Base-by-base conservation (phyloP, 2,329 filamentous ascomycete genomes). In the Tolypocladium ovalisporum region DNA sequence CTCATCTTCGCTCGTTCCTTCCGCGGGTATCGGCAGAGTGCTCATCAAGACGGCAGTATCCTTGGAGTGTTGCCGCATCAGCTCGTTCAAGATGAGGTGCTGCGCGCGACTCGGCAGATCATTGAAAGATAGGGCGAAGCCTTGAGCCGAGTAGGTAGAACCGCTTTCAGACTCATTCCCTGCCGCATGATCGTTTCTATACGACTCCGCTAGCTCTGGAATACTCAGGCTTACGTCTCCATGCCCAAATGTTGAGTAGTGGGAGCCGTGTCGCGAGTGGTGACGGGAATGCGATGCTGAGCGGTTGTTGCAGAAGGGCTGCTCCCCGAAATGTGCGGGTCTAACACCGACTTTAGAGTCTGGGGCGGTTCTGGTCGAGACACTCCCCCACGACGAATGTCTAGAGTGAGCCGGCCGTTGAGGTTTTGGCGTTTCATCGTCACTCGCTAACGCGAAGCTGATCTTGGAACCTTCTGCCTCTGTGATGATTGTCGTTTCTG, bases 71-170 rank as follows among this genome's bases (percentile, higher is more conserved):
- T 79, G 78, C 3, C 80, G 77, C 75, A 96, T 91, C 62, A 95
- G 74, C 69, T 96, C 90, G 68, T 96, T 96, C 19, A 96, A 73
- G 34, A 96, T 92, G 39, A 95, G 73, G 70, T 96, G 89, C 68
- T 95, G 90, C 2, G 90, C 90, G 19, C 89, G 84, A 64, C 87
- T 89, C 0, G 90, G 90, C 4, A 96, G 75, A 66, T 95, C 89
- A 64, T 96, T 95, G 76, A 96, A 96, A 2, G 85, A 90, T 2
- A 95, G 75, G 0, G 89, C 81, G 4, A 90, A 71, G 3, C 82
- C 79, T 55, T 85, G 83, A 27, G 82, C 81, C 3, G 82, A 80
- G 65, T 80, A 82, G 19, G 74, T 70, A 4, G 77, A 79, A 6
- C 74, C 73, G 7, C 62, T 66, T 8, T 69, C 65, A 24, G 62